Conservation (phyloP, 2,329 filamentous ascomycete species). For the Pseudogymnoascus verrucosus region DNA sequence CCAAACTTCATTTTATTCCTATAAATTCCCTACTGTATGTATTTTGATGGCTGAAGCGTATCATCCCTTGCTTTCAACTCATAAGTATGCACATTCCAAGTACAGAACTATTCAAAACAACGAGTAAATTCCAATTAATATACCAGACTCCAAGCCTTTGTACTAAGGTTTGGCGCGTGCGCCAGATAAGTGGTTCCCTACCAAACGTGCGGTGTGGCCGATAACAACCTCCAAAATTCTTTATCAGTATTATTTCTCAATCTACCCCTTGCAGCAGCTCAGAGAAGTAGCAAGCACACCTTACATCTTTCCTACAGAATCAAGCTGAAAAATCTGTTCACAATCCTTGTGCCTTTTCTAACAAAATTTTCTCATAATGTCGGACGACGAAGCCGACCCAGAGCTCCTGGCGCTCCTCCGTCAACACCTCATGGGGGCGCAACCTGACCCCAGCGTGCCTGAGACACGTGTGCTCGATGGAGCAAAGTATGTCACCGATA, state of each 20-base stretch:
- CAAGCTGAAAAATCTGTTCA: not conserved
- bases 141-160: not conserved
- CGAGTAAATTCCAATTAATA: not conserved
- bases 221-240: conserved; percentile 6
- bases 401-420: conserved; percentile 82
- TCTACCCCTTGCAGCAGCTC: not conserved
- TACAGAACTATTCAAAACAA: not conserved
- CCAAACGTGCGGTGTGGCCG: conserved; percentile 1
- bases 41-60: not conserved
- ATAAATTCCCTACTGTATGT: not conserved
- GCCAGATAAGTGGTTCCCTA: conserved; percentile 5
- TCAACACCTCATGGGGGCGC: conserved; percentile 60
- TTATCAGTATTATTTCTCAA: conserved; percentile 8
- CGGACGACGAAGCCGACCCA: conserved; percentile 82
- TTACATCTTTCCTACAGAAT: not conserved
- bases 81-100: not conserved
- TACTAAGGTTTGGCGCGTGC: not conserved
- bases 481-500: conserved; percentile 83
- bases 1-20: not conserved
- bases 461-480: conserved; percentile 76
- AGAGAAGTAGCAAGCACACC: not conserved
- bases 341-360: not conserved
- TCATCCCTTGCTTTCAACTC: not conserved
- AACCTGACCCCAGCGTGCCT: conserved; percentile 46
- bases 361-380: conserved; percentile 48